These are phyloP conservation scores for Arthrobotrys pseudoclavata DNA, from an alignment of 2,329 filamentous ascomycete genomes.

Conservation along the genomic window DNA sequence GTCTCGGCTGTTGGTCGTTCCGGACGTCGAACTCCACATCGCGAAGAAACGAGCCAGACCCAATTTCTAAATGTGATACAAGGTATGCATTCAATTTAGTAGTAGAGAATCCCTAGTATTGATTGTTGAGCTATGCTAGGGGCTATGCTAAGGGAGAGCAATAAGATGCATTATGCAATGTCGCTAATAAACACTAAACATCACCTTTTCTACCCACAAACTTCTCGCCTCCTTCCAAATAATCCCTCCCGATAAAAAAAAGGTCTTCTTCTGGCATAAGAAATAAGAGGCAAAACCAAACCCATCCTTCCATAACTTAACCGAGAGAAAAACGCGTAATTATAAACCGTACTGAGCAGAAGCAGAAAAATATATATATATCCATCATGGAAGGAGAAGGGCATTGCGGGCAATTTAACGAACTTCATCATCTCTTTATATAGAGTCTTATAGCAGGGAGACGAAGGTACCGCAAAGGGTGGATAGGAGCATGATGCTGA, in stretches of 20 bases:
- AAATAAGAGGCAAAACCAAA: constrained; percentile 27
- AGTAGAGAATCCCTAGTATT: constrained; percentile 36
- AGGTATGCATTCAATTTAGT: neutral
- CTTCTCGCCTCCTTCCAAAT: constrained; percentile 10
- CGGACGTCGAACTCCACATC: neutral
- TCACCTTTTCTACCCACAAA: constrained; percentile 7
- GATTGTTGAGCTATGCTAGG: constrained; percentile 14
- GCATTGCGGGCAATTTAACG: constrained; percentile 27
- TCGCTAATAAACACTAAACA: constrained; percentile 45
- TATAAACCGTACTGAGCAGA: constrained; percentile 42
- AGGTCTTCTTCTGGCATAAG: constrained; percentile 23
- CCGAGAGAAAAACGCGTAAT: constrained; percentile 39
- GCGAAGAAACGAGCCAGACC: too few species aligned
- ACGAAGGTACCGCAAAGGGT: constrained; percentile 52
- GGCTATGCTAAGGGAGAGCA: constrained; percentile 25
- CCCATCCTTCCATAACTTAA: constrained; percentile 32
- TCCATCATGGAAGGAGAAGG: constrained; percentile 50
- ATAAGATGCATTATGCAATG: constrained; percentile 44
- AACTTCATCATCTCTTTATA: constrained; percentile 23
- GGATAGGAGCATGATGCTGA: constrained; percentile 51
- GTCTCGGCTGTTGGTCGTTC: neutral
- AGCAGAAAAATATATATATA: constrained; percentile 32
- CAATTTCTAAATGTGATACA: neutral
- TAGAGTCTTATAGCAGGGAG: constrained; percentile 38
- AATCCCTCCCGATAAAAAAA: constrained; percentile 17